A percentile compares a stretch with the other conserved stretches of the same genome.
Conservation (phyloP, 169 alveolate species). For the Plasmodium malariae region DNA sequence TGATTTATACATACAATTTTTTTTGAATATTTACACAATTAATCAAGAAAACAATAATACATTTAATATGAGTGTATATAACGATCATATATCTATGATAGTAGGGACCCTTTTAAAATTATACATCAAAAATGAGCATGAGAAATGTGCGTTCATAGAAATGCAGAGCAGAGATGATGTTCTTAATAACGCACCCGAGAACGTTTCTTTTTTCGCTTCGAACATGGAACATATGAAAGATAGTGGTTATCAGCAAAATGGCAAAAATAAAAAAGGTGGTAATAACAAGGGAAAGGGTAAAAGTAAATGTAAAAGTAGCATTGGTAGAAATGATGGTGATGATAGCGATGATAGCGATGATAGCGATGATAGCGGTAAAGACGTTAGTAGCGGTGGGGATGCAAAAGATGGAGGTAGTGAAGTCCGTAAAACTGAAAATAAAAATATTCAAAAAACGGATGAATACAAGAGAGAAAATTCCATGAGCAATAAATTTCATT, state of each 20-base stretch:
- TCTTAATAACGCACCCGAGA: neutral
- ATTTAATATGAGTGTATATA: constrained; percentile 36
- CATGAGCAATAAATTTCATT: constrained; percentile 12
- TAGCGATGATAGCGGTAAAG: neutral
- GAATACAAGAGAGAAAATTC: constrained; percentile 16
- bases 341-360: neutral
- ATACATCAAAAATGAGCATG: constrained; percentile 31
- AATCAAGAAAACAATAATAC: constrained; percentile 56
- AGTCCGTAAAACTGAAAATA: neutral
- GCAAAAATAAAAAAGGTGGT: neutral
- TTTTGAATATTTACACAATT: constrained; percentile 43
- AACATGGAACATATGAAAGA: constrained; percentile 4
- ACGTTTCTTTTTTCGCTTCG: neutral
- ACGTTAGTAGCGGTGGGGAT: neutral
- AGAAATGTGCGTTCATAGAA: neutral
- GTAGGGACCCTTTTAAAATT: constrained; percentile 27
- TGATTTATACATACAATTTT: constrained; percentile 63
- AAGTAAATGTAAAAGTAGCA: neutral
- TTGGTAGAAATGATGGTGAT: neutral
- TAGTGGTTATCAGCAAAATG: too few species aligned
- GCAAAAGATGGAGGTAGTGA: neutral
- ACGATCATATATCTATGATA: constrained; percentile 42
- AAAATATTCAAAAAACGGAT: neutral
- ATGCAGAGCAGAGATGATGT: constrained; percentile 1
- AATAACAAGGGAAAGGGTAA: constrained; percentile 9